A percentile compares a stretch with the other conserved stretches of the same genome.
Conservation (phyloP, 176 grass and related monocot genomes). For the bread wheat (Triticum aestivum) region IWGSC_CS_RefSeq_v2.1 NC_057806.1:106293653-106294152, state of each 20-base stretch:
- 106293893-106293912: conserved; percentile 13
- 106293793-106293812: conserved; percentile 2
- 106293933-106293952: conserved; percentile 3
- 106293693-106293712: background rate
- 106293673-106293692: background rate
- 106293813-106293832: background rate
- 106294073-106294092: too few species aligned
- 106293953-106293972: background rate
- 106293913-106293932: background rate
- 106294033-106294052: conserved; percentile 6
- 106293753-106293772: background rate
- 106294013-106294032: background rate
- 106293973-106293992: background rate
- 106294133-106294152: background rate
- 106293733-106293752: background rate
- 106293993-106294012: background rate
- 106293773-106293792: background rate
- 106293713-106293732: background rate
- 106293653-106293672: background rate
- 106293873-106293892: background rate
- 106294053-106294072: too few species aligned
- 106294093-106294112: too few species aligned
- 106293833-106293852: background rate
- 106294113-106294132: background rate
- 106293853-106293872: background rate